Conservation (phyloP, 345 rosid genomes). For the Eutrema heterophyllum region DNA sequence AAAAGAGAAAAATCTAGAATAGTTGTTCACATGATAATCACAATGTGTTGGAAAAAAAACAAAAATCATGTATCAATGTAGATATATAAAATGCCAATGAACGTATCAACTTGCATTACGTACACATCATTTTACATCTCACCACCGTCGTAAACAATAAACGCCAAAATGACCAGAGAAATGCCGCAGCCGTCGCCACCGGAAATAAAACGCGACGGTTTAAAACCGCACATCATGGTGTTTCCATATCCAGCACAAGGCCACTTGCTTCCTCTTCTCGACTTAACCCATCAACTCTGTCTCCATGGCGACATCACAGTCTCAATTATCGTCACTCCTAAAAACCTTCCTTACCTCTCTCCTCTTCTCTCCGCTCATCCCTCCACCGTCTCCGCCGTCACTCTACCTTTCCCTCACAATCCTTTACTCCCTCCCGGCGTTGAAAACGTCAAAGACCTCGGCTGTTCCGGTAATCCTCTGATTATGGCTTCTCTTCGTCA, state of each 20-base stretch:
- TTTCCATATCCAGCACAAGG: slow-evolving; percentile 80
- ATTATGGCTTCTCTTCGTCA: slow-evolving; percentile 39
- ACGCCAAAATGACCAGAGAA: neutral
- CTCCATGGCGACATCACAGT: slow-evolving; percentile 30
- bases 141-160: neutral
- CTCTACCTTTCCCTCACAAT: slow-evolving; percentile 6
- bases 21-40: neutral
- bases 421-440: slow-evolving; percentile 16
- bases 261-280: slow-evolving; percentile 35
- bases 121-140: neutral
- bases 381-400: slow-evolving; percentile 4
- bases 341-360: slow-evolving; percentile 46
- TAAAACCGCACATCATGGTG: slow-evolving; percentile 41
- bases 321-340: slow-evolving; percentile 51
- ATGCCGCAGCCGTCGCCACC: neutral
- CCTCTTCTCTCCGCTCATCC: slow-evolving; percentile 35
- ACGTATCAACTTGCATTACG: neutral
- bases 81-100: slow-evolving; percentile 3
- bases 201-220: neutral
- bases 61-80: neutral
- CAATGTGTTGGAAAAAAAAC: neutral
- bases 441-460: slow-evolving; percentile 43
- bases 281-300: slow-evolving; percentile 43
- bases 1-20: neutral
- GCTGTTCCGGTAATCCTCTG: slow-evolving; percentile 36